phyloP scores from a whole-genome alignment of 208 protist genomes.

The Trypanosoma cruzi region DNA sequence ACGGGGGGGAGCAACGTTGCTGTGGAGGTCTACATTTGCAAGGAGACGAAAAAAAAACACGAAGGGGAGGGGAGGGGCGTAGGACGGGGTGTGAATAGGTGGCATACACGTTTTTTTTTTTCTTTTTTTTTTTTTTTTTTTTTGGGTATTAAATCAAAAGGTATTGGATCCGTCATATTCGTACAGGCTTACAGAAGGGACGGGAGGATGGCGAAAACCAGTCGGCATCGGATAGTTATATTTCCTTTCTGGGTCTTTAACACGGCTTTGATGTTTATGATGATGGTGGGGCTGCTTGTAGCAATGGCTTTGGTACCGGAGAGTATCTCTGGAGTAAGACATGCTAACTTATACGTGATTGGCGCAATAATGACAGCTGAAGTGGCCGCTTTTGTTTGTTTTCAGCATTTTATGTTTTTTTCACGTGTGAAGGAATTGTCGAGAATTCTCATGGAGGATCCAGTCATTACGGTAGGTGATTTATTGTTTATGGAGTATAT shows the following conservation, averaged over 20 bases:
- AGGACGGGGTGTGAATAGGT: neutral
- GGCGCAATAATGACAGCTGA: constrained; percentile 8
- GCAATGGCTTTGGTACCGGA: constrained; percentile 9
- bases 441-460: constrained; percentile 13
- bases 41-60: too few species aligned
- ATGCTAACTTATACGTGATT: constrained; percentile 16
- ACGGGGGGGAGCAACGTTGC: too few species aligned
- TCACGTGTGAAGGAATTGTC: constrained; percentile 1
- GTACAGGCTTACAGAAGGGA: neutral
- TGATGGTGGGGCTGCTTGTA: constrained; percentile 7
- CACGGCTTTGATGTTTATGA: neutral
- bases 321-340: neutral
- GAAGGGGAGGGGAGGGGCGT: too few species aligned
- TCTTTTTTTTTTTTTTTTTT: neutral
- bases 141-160: neutral
- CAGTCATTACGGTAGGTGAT: constrained; percentile 17
- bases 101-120: neutral
- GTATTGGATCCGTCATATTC: neutral
- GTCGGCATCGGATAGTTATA: neutral
- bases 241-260: constrained; percentile 6
- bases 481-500: constrained; percentile 14
- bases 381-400: neutral
- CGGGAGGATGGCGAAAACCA: neutral
- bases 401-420: constrained; percentile 12
- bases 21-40: too few species aligned